Base-by-base conservation (phyloP, 345 rosid species). In the Populus davidiana region DNA sequence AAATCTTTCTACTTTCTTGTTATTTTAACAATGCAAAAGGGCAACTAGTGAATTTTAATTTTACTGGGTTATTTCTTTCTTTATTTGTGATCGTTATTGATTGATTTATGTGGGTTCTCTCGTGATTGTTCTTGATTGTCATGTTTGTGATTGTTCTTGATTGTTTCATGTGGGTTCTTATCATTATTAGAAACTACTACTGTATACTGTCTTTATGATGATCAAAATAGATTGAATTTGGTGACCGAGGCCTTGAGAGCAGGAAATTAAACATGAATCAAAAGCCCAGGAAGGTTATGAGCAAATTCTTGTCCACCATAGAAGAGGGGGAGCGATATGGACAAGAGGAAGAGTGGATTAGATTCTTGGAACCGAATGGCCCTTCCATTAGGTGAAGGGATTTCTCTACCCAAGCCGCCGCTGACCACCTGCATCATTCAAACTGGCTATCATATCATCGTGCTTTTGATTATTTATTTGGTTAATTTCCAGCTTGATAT, bases 381-480 rank as follows among this genome's bases (percentile, higher is more conserved):
- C 35, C 88, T 83, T 31, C 98, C 98, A 80, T 86, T 90, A 49
- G 99, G 94, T 41, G 94, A 92, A 36, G 97, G 94, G 73, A 92
- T 91, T 90, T 93, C 93, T 86, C 97, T 80, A 75, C 97, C 93
- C 67, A 93, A 78, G 27, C 98, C 99, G 27, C 98, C 99, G 71
- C 99, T 93, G 75, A 96, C 91, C 63, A 93, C 97, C 98, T 95
- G 84, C 74, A 71, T 44, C 23, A 72, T 50, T 67, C 35, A 31
- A 69, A 64, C 11, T 5, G 59, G 23, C 54, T 23, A 36, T 14
- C 10, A 33, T 21, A 39, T 13, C 27, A 43, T 50, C 69, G 62
- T 21, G 59, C 56, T 70, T 69, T 12, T 12, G 41, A 67, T 23
- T 33, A 52, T 5, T 67, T 41, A 70, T 25, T 31, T 23, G 3